Evolutionary conservation across 108 stramenopile species (phyloP).

Genomic region (Cyclotella kingstonii): DNA sequence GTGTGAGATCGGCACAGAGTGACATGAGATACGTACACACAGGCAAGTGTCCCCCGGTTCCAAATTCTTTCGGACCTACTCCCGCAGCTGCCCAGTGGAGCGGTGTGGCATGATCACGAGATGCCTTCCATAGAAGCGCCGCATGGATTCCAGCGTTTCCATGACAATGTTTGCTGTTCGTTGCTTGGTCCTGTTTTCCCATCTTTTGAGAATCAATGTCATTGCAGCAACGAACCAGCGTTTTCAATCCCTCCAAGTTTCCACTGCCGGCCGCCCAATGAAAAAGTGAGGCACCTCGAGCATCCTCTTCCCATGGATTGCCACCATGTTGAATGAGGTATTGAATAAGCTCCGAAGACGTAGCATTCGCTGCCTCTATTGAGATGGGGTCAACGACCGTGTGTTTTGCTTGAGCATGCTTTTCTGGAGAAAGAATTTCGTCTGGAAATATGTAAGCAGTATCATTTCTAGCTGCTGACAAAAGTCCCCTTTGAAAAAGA

Average conservation of each 20-base stretch:
- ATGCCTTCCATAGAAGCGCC: slow-evolving; percentile 44
- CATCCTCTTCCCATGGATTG: slow-evolving; percentile 73
- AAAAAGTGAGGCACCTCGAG: slow-evolving; percentile 61
- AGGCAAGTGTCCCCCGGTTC: slow-evolving; percentile 59
- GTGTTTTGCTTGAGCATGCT: neutral
- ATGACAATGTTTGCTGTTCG: neutral
- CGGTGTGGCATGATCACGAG: slow-evolving; percentile 76
- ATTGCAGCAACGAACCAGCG: slow-evolving; percentile 39
- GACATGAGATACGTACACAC: slow-evolving; percentile 58
- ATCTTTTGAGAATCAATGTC: neutral
- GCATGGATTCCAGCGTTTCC: slow-evolving; percentile 40
- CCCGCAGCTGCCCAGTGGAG: slow-evolving; percentile 85
- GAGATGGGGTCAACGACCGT: slow-evolving; percentile 29
- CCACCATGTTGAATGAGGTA: slow-evolving; percentile 70
- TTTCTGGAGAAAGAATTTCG: neutral
- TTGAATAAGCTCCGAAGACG: slow-evolving; percentile 54
- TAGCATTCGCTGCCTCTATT: slow-evolving; percentile 54
- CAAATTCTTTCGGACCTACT: slow-evolving; percentile 71
- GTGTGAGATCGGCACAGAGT: slow-evolving; percentile 17
- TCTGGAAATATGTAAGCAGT: slow-evolving; percentile 20
- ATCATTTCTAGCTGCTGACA: slow-evolving; percentile 75
- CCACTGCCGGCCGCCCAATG: slow-evolving; percentile 85
- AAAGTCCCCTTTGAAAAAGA: slow-evolving; percentile 66
- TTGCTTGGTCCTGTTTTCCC: neutral
- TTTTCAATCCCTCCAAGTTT: slow-evolving; percentile 51